These are phyloP conservation scores for Furcasterigmium furcatum DNA, from an alignment of 2,329 filamentous ascomycete species.

Conservation along the genomic window DNA sequence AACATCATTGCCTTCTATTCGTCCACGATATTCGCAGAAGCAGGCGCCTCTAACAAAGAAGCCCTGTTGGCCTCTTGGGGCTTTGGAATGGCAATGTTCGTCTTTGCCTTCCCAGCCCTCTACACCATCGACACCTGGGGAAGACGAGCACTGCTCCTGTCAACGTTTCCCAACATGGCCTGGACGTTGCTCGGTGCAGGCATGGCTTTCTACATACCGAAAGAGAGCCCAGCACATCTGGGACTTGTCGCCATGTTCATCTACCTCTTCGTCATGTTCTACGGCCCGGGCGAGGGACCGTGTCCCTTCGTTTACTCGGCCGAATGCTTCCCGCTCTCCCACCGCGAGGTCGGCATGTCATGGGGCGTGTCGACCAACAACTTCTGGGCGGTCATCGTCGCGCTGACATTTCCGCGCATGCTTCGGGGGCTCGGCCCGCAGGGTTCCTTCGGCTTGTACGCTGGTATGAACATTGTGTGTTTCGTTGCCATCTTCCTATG, in stretches of 20 bases:
- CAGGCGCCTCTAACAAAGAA: slow-evolving; percentile 33
- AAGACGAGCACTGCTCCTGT: slow-evolving; percentile 56
- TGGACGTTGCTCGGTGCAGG: slow-evolving; percentile 50
- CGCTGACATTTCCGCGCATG: slow-evolving; percentile 49
- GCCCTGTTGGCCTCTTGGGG: slow-evolving; percentile 47
- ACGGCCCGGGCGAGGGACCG: slow-evolving; percentile 57
- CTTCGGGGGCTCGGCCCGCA: slow-evolving; percentile 28
- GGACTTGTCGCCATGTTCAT: slow-evolving; percentile 58
- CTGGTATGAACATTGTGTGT: slow-evolving; percentile 41
- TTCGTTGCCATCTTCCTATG: slow-evolving; percentile 45
- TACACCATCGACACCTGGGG: slow-evolving; percentile 67
- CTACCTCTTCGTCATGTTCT: slow-evolving; percentile 64
- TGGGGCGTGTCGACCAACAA: slow-evolving; percentile 60
- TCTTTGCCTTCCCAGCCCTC: slow-evolving; percentile 63
- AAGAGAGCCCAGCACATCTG: slow-evolving; percentile 35
- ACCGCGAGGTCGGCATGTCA: slow-evolving; percentile 62
- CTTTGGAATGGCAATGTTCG: slow-evolving; percentile 53
- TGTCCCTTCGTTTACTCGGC: slow-evolving; percentile 62
- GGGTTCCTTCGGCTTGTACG: slow-evolving; percentile 42
- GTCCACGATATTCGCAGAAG: slow-evolving; percentile 40
- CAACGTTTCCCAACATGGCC: slow-evolving; percentile 66
- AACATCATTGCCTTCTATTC: slow-evolving; percentile 50
- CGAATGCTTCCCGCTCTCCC: slow-evolving; percentile 62
- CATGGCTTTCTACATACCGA: slow-evolving; percentile 30
- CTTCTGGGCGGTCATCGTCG: slow-evolving; percentile 48